Evolutionary conservation across 495 filamentous ascomycete species (phyloP).

Genomic region (Parathielavia appendiculata): DNA sequence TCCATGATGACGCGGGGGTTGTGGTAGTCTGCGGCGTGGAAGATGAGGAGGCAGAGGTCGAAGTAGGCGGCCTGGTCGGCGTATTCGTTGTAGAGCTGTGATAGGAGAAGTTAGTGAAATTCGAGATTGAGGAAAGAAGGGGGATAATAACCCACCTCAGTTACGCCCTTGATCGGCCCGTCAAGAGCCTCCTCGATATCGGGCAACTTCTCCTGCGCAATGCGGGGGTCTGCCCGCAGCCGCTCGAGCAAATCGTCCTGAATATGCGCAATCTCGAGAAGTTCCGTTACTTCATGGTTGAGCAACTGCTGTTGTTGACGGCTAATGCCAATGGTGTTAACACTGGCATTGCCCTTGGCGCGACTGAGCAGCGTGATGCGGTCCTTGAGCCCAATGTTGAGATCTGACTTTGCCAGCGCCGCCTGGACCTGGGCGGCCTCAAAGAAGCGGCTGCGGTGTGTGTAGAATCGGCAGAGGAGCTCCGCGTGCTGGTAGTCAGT

Average conservation of each 20-base stretch:
- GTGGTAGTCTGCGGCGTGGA: slow-evolving; percentile 79
- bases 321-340: slow-evolving; percentile 62
- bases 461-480: slow-evolving; percentile 87
- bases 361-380: slow-evolving; percentile 84
- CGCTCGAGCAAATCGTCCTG: slow-evolving; percentile 87
- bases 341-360: slow-evolving; percentile 81
- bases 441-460: slow-evolving; percentile 70
- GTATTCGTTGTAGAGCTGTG: slow-evolving; percentile 82
- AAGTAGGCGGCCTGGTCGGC: slow-evolving; percentile 84
- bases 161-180: slow-evolving; percentile 65
- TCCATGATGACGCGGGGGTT: slow-evolving; percentile 71
- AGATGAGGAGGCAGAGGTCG: slow-evolving; percentile 89
- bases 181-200: slow-evolving; percentile 63
- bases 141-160: slow-evolving; percentile 54
- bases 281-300: slow-evolving; percentile 72
- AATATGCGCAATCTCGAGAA: slow-evolving; percentile 89
- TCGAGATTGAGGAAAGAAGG: slow-evolving; percentile 5
- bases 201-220: slow-evolving; percentile 52
- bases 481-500: slow-evolving; percentile 72
- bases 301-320: slow-evolving; percentile 72
- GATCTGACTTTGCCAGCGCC: slow-evolving; percentile 74
- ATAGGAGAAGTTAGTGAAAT: slow-evolving; percentile 24
- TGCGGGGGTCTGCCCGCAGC: slow-evolving; percentile 64
- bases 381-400: slow-evolving; percentile 65
- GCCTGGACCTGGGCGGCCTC: slow-evolving; percentile 82